Base-by-base conservation (phyloP, 352 stramenopile genomes). In the Globisporangium recalcitrans region DNA sequence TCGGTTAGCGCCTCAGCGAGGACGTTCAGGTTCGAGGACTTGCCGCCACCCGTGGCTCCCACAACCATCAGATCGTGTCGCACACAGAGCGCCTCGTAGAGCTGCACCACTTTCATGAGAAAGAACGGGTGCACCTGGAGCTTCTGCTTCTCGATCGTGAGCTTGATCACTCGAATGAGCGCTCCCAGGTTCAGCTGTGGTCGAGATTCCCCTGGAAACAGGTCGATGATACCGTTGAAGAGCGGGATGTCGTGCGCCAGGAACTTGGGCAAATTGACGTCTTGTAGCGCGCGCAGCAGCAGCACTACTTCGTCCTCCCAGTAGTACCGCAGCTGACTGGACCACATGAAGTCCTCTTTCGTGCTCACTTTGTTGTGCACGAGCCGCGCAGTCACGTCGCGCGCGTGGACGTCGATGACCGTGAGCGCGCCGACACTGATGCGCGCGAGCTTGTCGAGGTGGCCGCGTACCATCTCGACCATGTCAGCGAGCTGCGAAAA, bases 201-300 rank as follows among this genome's bases (percentile, higher is more conserved):
- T 0, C 88, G 75, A 13, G 76, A 72, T 62, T 97, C 96, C 1
- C 93, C 91, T 0, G 95, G 95, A 62, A 98, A 98, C 7, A 98
- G 63, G 63, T 98, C 95, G 58, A 98, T 89, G 63, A 98, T 98
- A 49, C 91, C 95, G 8, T 88, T 89, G 68, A 98, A 98, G 9
- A 98, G 71, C 22, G 95, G 95, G 11, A 98, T 88, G 58, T 98
- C 95, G 52, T 98, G 92, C 0, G 93, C 92, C 19, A 98, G 74
- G 63, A 98, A 98, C 68, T 98, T 98, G 1, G 95, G 95, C 24
- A 98, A 60, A 64, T 98, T 98, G 2, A 98, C 94, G 60, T 98
- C 93, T 60, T 98, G 90, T 9, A 98, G 64, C 5, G 93, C 94
- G 58, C 93, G 82, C 14, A 98, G 77, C 10, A 98, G 67, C 22